Evolutionary conservation across 495 filamentous ascomycete genomes (phyloP).

Genomic region (Thermothielavioides terrestris): DNA sequence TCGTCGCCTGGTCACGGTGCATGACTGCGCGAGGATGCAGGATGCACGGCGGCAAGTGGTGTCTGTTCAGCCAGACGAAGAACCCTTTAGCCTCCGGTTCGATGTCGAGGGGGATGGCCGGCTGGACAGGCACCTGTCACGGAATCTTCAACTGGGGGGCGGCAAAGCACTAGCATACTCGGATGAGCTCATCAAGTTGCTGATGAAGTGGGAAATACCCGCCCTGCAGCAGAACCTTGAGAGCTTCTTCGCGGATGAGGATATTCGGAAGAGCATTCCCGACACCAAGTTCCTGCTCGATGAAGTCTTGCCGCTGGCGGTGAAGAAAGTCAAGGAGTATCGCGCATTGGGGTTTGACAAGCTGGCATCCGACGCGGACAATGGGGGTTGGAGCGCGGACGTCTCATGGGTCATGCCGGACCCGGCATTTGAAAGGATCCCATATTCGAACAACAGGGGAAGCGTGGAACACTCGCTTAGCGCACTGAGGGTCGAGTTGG

Average conservation of each 20-base stretch:
- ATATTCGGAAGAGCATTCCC: background rate
- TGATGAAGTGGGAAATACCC: background rate
- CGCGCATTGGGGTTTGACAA: background rate
- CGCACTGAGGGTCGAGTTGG: background rate
- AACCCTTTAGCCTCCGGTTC: background rate
- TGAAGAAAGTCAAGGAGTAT: background rate
- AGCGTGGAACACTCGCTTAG: background rate
- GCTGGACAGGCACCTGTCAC: background rate
- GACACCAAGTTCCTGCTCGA: background rate
- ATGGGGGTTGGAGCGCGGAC: background rate
- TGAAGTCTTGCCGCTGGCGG: background rate
- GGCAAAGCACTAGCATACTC: background rate
- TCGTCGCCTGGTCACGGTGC: background rate
- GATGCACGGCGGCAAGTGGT: too few species aligned
- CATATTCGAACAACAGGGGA: background rate
- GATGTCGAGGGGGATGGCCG: background rate
- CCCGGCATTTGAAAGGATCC: background rate
- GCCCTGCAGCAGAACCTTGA: background rate
- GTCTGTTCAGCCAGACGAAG: background rate
- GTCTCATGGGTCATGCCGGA: conserved; percentile 4
- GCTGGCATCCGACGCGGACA: background rate
- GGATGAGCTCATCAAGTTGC: background rate
- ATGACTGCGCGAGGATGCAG: background rate
- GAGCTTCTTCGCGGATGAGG: background rate
- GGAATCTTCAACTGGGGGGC: background rate